Evolutionary conservation across 495 filamentous ascomycete species (phyloP).

Genomic region (Sabuloglossum arenarium): DNA sequence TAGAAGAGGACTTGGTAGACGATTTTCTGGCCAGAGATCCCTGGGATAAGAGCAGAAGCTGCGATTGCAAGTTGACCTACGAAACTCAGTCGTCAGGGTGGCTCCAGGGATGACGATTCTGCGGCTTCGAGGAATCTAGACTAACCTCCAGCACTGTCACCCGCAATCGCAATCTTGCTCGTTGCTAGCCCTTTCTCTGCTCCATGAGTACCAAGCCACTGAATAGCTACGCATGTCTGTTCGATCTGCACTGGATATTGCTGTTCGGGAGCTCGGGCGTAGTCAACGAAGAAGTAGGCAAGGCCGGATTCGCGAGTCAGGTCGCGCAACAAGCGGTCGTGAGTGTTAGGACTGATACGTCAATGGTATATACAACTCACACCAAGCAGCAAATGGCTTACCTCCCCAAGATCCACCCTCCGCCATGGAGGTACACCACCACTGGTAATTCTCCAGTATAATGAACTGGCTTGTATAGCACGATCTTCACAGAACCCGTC

Average conservation of each 20-base stretch:
- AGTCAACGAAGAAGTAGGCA: conserved; percentile 15
- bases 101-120: conserved; percentile 5
- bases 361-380: conserved; percentile 7
- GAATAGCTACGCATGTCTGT: conserved; percentile 11
- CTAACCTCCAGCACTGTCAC: conserved; percentile 15
- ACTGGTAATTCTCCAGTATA: conserved; percentile 4
- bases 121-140: conserved; percentile 6
- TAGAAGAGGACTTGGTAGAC: conserved; percentile 12
- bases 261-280: conserved; percentile 15
- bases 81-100: not conserved
- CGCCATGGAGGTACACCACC: conserved; percentile 11
- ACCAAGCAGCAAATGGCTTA: too few relatives aligned
- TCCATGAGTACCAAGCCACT: conserved; percentile 13
- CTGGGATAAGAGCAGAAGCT: not conserved
- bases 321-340: conserved; percentile 9
- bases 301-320: conserved; percentile 9
- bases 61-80: not conserved
- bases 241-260: conserved; percentile 14
- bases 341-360: conserved; percentile 6
- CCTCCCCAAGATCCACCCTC: conserved; percentile 11
- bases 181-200: conserved; percentile 6
- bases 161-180: conserved; percentile 8
- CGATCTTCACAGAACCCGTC: conserved; percentile 1
- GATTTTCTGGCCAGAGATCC: not conserved
- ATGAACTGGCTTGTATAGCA: conserved; percentile 7